These are phyloP conservation scores for Pseudocercospora fuligena DNA, from an alignment of 2,329 filamentous ascomycete species.

Conservation along the genomic window DNA sequence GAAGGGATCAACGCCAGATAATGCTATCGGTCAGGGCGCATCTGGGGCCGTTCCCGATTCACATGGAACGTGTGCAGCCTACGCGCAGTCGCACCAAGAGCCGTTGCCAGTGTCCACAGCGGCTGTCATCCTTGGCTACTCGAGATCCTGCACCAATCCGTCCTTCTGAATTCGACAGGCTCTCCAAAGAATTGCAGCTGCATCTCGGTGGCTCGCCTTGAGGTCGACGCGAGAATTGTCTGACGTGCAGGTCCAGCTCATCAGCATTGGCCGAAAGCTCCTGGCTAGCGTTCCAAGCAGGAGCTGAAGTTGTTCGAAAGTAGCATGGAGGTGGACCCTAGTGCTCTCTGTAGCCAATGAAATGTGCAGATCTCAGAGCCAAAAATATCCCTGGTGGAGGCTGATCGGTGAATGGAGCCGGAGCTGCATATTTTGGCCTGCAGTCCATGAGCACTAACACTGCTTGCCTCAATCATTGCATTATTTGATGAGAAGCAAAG, in stretches of 20 bases:
- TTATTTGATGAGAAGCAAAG: too few relatives aligned
- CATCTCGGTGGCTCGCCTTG: not conserved
- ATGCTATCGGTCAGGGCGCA: constrained; percentile 1
- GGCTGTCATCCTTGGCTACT: not conserved
- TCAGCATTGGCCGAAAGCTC: constrained; percentile 7
- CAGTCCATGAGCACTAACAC: not conserved
- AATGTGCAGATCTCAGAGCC: constrained; percentile 1
- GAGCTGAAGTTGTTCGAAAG: constrained; percentile 4
- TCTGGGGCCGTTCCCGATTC: constrained; percentile 8
- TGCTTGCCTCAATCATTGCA: not conserved
- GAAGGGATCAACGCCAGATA: not conserved
- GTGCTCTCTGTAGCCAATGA: not conserved
- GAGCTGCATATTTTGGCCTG: not conserved
- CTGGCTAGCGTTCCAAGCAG: constrained; percentile 8
- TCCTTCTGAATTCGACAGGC: not conserved
- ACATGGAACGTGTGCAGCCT: not conserved
- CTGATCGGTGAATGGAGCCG: constrained; percentile 14
- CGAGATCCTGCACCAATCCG: not conserved
- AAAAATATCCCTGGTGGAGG: constrained; percentile 1
- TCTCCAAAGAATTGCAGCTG: not conserved
- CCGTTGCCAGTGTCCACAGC: not conserved
- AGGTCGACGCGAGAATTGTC: not conserved
- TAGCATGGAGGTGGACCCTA: not conserved
- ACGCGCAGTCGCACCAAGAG: not conserved
- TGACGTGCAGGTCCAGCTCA: not conserved